Base-by-base conservation (phyloP, 2,329 filamentous ascomycete species). In the Fusarium lateritium region DNA sequence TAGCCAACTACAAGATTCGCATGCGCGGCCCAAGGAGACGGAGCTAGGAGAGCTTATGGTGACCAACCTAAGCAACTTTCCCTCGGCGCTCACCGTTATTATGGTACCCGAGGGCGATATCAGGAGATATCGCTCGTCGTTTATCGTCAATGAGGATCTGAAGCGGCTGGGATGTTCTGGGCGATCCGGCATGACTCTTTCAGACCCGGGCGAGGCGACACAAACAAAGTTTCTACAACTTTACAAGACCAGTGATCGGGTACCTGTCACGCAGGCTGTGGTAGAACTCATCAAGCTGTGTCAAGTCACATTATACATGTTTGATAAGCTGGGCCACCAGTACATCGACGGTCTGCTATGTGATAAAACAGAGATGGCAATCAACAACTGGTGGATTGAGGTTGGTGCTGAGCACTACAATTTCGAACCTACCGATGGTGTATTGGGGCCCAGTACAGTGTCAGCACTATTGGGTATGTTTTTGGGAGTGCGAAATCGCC, bases 321-420 rank as follows among this genome's bases (percentile, higher is more conserved):
- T 98, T 79, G 93, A 91, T 55, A 94, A 94, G 77, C 83, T 98
- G 7, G 91, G 93, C n/a, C 87, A 91, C 31, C 92, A 94, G 69
- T 98, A 97, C 77, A 92, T 93, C 9, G 96, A 99, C 75, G 96
- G 96, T 0, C 82, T 98, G 24, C 86, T 99, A 5, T 99, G 96
- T 78, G 96, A 99, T 80, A 85, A 96, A 43, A 98, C 96, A 0
- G 96, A 99, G 78, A 91, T 87, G 65, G 94, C 94, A 3, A 89
- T 98, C 73, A 91, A 91, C 65, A 93, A 98, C 78, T 99, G 96
- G 96, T 98, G 96, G 96, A 91, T 92, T 2, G 93, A 97, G 74
- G 91, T 98, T 62, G 96, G 96, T 3, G 91, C 91, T 1, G 95
- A 98, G 70, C 91, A 96, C 75, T 98, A 95, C 83, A 97, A 95